Evolutionary conservation across 169 alveolate species (phyloP).

Genomic region (Plasmodium knowlesi): DNA sequence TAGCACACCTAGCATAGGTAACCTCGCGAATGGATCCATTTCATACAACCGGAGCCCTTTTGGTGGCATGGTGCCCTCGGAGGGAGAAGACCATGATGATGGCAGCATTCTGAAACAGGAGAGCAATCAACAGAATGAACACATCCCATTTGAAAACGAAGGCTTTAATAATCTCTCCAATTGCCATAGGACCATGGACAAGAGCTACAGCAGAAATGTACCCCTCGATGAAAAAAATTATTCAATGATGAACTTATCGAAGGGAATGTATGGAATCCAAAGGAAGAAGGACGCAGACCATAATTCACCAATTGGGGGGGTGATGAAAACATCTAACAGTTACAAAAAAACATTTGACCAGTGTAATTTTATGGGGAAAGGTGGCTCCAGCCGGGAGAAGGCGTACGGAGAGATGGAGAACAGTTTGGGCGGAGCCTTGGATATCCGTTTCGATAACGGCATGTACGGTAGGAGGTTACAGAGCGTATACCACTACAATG

Average conservation of each 20-base stretch:
- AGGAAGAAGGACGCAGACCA: constrained; percentile 10
- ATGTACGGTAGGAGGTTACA: neutral
- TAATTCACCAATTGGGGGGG: neutral
- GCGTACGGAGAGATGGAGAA: neutral
- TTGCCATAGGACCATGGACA: neutral
- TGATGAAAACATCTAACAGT: neutral
- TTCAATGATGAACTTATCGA: neutral
- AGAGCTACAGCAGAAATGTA: neutral
- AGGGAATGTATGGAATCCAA: neutral
- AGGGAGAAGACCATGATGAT: neutral
- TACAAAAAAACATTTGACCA: neutral
- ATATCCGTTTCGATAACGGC: neutral
- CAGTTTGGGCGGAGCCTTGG: neutral
- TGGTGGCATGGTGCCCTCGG: neutral
- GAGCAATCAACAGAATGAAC: neutral
- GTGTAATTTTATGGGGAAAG: neutral
- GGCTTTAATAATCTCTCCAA: neutral
- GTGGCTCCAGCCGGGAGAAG: neutral
- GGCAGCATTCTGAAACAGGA: neutral
- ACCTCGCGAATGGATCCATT: neutral
- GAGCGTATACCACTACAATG: neutral
- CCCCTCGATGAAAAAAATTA: neutral
- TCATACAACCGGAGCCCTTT: neutral
- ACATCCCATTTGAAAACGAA: neutral
- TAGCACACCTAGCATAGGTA: neutral